Evolutionary conservation across 108 stramenopile genomes (phyloP), one percentile per base, ranked within the genome.

Genomic region (Nitzschia palea): DNA sequence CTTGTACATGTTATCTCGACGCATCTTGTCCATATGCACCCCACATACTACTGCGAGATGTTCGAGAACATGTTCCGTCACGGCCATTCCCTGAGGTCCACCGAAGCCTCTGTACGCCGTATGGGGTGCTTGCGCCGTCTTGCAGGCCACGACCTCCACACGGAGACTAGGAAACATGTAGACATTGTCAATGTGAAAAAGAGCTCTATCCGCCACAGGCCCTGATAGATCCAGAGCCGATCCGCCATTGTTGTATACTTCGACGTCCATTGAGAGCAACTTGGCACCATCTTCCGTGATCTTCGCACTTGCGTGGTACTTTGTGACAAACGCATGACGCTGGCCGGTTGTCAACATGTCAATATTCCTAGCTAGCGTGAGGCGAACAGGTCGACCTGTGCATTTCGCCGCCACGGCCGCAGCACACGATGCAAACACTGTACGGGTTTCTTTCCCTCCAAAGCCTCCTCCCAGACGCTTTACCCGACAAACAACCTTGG

Each of bases 401-500:
- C 79, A 15, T 59, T 95, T 94, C 2, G 96, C 95, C 1, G 93
- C 93, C 32, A 97, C 82, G 8, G 96, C 96, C 9, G 91, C 91
- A 4, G 93, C 93, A 40, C 85, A 85, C 43, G 93, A 85, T 2
- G 82, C 65, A 57, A 97, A 97, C 1, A 95, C 89, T 55, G 86
- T 95, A 0, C 68, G 63, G 8, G 68, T 62, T 45, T 77, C 76
- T 2, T 70, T 69, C 8, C 97, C 97, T 18, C 97, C 96, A 56
- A 98, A 98, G 0, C 93, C 96, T 51, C 97, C 97, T 22, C 97
- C 97, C 88, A 97, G 91, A 28, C 97, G 80, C 71, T 97, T 97
- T 70, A 88, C 80, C 27, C 90, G 80, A 28, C 89, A 88, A 51
- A 97, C 94, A 20, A 98, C 97, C 67, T 90, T 87, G 42, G 85